Evolutionary conservation across 1,284 basidiomycete genomes (phyloP).

Genomic region (Apiotrichum mycotoxinovorans): DNA sequence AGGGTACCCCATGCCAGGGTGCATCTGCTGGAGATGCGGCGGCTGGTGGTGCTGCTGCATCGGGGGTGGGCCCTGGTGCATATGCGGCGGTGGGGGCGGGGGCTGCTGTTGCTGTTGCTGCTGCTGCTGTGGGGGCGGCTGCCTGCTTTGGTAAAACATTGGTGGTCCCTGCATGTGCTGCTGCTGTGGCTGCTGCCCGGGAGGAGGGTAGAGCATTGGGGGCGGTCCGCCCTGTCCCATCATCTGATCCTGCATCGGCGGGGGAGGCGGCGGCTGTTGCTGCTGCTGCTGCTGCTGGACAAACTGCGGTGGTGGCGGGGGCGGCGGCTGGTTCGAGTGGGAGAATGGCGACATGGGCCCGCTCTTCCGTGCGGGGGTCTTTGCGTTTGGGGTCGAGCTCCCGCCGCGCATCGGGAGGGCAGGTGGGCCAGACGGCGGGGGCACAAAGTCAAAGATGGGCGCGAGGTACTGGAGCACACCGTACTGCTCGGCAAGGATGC

Average conservation of each 20-base stretch:
- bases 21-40: constrained; percentile 1
- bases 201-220: constrained; percentile 18
- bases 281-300: constrained; percentile 16
- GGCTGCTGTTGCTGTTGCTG: not conserved
- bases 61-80: constrained; percentile 1
- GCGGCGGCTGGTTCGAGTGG: constrained; percentile 8
- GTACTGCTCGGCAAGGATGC: constrained; percentile 84
- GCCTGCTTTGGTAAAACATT: constrained; percentile 5
- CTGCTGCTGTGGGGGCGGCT: constrained; percentile 2
- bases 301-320: constrained; percentile 37
- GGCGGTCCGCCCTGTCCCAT: constrained; percentile 10
- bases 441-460: constrained; percentile 87
- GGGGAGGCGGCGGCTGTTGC: constrained; percentile 14
- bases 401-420: constrained; percentile 41
- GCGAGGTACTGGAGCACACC: constrained; percentile 77
- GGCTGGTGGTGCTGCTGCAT: not conserved
- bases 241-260: constrained; percentile 6
- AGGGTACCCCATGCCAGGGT: not conserved
- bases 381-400: constrained; percentile 17
- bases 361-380: constrained; percentile 9
- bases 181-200: constrained; percentile 12
- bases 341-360: constrained; percentile 29
- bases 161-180: constrained; percentile 11
- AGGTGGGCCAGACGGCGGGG: constrained; percentile 51
- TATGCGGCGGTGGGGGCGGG: not conserved